Conservation (phyloP, 192 early-diverging fungal species). For the Chytriomyces sp. region DNA sequence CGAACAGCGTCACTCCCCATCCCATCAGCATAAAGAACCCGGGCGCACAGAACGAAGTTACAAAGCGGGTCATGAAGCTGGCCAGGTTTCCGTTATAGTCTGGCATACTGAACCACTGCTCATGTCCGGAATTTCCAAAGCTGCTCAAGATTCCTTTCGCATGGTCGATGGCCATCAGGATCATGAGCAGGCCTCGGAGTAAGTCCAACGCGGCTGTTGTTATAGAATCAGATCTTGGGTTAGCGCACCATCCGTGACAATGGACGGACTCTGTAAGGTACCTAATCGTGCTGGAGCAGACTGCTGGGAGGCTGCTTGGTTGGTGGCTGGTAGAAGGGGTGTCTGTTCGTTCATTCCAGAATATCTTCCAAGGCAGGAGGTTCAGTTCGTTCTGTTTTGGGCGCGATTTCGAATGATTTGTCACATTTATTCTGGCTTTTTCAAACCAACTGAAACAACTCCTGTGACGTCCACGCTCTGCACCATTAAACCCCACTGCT, state of each 20-base stretch:
- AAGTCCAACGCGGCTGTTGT: slow-evolving; percentile 24
- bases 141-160: slow-evolving; percentile 32
- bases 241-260: too few species aligned
- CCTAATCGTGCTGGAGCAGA: too few species aligned
- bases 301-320: too few species aligned
- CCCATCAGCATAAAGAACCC: slow-evolving; percentile 54
- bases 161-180: slow-evolving; percentile 36
- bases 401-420: too few species aligned
- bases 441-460: slow-evolving; percentile 30
- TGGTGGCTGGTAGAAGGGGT: too few species aligned
- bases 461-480: slow-evolving; percentile 22
- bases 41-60: slow-evolving; percentile 49
- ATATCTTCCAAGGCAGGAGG: too few species aligned
- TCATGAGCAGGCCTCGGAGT: slow-evolving; percentile 23
- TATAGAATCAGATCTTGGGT: too few species aligned
- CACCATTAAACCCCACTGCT: slow-evolving; percentile 23
- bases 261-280: too few species aligned
- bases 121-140: slow-evolving; percentile 35
- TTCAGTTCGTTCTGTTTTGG: too few species aligned
- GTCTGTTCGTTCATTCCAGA: too few species aligned
- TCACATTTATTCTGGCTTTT: not conserved
- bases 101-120: slow-evolving; percentile 52
- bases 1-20: slow-evolving; percentile 44
- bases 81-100: slow-evolving; percentile 37
- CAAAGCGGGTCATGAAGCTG: slow-evolving; percentile 41